Base-by-base conservation (phyloP, 2,329 filamentous ascomycete genomes). In the Penicillium italicum region DNA sequence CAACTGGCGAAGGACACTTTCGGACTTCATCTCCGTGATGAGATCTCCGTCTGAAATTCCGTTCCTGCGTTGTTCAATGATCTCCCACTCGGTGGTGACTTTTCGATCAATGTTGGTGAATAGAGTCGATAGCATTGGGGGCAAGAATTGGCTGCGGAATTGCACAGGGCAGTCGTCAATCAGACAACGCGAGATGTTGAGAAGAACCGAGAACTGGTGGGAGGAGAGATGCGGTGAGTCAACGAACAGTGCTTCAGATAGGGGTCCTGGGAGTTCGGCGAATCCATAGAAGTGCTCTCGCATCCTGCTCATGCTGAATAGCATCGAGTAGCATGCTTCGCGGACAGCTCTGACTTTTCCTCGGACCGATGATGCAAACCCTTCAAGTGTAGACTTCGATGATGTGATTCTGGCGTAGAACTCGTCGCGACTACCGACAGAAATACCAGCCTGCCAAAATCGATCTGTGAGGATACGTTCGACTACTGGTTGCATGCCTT, bases 361-460 rank as follows among this genome's bases (percentile, higher is more conserved):
- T 50, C 94, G 86, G 40, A 99, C 91, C 0, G 91, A 92, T 1
- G 93, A 97, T 6, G 92, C 93, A 60, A 99, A 89, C 0, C 94
- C 94, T 74, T 99, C 94, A 54, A 96, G 84, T 0, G 91, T 96
- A 38, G 83, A 84, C 73, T 91, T 96, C 53, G 94, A 96, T 31
- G 91, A 89, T 53, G 91, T 85, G 2, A 99, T 93, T 38, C 90
- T 85, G 31, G 91, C 89, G 72, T 97, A 97, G 71, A 99, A 99
- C 56, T 97, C 93, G 60, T 97, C 94, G 71, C 94, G 91, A 65
- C 90, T 97, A 26, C 96, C 94, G 59, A 88, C 89, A 0, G 94
- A 97, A 48, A 99, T 99, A 10, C 94, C 94, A 7, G 92, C 91
- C 78, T 99, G 94, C 94, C 94, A 99, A 72, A 99, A 99, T 24